phyloP scores from a whole-genome alignment of 352 stramenopile genomes.

The Phytopythium chamaehyphon region DNA sequence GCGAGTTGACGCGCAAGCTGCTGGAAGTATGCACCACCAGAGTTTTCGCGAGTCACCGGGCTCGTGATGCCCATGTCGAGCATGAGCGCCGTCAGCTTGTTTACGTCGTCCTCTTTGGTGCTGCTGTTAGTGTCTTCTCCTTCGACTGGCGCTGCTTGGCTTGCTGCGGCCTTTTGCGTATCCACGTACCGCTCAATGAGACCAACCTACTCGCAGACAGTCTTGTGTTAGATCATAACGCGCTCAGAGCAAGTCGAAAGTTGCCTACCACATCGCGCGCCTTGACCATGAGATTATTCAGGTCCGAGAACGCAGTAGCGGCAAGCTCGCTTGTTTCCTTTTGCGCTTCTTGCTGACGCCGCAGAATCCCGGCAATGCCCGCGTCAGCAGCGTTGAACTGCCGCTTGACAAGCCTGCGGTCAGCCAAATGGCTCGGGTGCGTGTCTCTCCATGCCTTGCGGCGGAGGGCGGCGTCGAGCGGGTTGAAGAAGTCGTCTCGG shows the following conservation, averaged over 20 bases:
- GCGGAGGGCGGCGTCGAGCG: constrained; percentile 57
- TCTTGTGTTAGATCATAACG: neutral
- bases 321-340: constrained; percentile 78
- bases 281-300: constrained; percentile 89
- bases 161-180: constrained; percentile 55
- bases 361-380: constrained; percentile 79
- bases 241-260: neutral
- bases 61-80: constrained; percentile 93
- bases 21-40: constrained; percentile 87
- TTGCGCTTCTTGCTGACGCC: constrained; percentile 72
- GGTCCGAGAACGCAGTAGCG: constrained; percentile 84
- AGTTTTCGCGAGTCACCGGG: constrained; percentile 88
- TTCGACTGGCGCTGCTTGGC: constrained; percentile 7
- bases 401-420: constrained; percentile 71
- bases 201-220: constrained; percentile 24
- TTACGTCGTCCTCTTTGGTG: constrained; percentile 54
- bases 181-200: constrained; percentile 91
- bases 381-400: constrained; percentile 76
- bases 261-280: constrained; percentile 84
- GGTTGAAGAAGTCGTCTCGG: constrained; percentile 81
- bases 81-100: constrained; percentile 82
- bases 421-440: constrained; percentile 64
- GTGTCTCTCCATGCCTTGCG: constrained; percentile 76
- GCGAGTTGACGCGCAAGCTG: constrained; percentile 89
- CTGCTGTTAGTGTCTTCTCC: constrained; percentile 7